phyloP scores from a whole-genome alignment of 345 rosid species.

The Linum trigynum region DNA sequence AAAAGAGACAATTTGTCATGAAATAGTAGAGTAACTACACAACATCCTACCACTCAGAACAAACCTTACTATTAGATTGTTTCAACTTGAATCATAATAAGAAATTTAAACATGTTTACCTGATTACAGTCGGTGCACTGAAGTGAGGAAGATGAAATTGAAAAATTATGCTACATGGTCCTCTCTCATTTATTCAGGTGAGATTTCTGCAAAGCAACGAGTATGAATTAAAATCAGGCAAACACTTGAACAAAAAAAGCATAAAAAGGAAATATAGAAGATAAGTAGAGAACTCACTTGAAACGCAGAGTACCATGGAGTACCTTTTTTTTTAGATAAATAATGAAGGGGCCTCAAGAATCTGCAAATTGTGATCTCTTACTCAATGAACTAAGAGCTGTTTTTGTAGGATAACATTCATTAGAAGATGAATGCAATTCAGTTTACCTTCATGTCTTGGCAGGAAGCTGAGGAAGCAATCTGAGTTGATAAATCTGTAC shows the following conservation, averaged over 20 bases:
- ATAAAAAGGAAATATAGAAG: neutral
- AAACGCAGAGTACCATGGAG: conserved; percentile 74
- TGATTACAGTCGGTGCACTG: conserved; percentile 32
- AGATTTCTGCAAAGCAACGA: conserved; percentile 53
- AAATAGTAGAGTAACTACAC: conserved; percentile 2
- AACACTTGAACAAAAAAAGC: conserved; percentile 1
- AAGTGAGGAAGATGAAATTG: conserved; percentile 33
- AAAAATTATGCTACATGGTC: conserved; percentile 61
- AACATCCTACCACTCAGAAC: neutral
- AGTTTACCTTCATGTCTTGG: too few relatives aligned
- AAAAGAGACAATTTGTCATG: neutral
- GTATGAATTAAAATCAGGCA: conserved; percentile 5
- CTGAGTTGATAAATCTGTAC: too few relatives aligned
- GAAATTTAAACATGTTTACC: conserved; percentile 34
- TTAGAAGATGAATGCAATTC: too few relatives aligned
- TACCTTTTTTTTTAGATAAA: conserved; percentile 63
- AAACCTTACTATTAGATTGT: neutral
- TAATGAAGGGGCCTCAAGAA: conserved; percentile 75
- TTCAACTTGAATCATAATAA: neutral
- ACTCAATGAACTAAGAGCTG: conserved; percentile 6
- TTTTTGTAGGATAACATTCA: too few relatives aligned
- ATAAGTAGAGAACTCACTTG: conserved; percentile 40
- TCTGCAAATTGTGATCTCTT: conserved; percentile 35
- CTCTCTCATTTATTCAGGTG: conserved; percentile 76
- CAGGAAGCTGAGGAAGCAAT: too few relatives aligned